These are phyloP conservation scores for Alternaria brassicicola DNA, from an alignment of 2,329 filamentous ascomycete genomes.

Conservation along the genomic window DNA sequence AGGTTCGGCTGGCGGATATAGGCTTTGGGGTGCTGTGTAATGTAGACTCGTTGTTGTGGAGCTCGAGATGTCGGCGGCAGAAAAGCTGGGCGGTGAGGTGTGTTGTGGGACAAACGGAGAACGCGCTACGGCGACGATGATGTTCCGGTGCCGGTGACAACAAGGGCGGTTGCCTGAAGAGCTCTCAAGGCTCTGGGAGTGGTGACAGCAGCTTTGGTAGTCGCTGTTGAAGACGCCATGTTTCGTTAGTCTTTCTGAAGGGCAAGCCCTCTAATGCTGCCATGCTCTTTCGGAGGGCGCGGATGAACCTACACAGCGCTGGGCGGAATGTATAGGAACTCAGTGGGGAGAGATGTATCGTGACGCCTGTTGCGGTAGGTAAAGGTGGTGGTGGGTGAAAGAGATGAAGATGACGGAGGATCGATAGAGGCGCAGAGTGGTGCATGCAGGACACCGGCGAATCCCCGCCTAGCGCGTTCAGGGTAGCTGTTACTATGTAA, in stretches of 20 bases:
- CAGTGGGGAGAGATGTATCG: slow-evolving; percentile 11
- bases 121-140: slow-evolving; percentile 17
- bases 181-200: slow-evolving; percentile 12
- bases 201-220: slow-evolving; percentile 19
- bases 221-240: slow-evolving; percentile 24
- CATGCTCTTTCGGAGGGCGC: slow-evolving; percentile 34
- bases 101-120: slow-evolving; percentile 12
- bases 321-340: slow-evolving; percentile 26
- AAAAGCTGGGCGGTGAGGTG: slow-evolving; percentile 31
- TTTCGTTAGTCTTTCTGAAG: slow-evolving; percentile 41
- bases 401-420: slow-evolving; percentile 16
- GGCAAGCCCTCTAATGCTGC: slow-evolving; percentile 37
- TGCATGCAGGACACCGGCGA: slow-evolving; percentile 13
- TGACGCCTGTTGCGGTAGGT: slow-evolving; percentile 3
- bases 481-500: slow-evolving; percentile 5
- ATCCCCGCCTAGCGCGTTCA: slow-evolving; percentile 8
- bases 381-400: slow-evolving; percentile 10
- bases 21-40: neutral
- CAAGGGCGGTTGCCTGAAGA: slow-evolving; percentile 4
- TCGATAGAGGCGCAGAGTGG: slow-evolving; percentile 14
- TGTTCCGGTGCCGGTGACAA: slow-evolving; percentile 14
- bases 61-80: slow-evolving; percentile 23
- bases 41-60: slow-evolving; percentile 6
- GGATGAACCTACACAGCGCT: slow-evolving; percentile 41
- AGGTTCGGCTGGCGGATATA: neutral